phyloP scores from a whole-genome alignment of 2,329 filamentous ascomycete genomes.

The Fulvia fulva region DNA sequence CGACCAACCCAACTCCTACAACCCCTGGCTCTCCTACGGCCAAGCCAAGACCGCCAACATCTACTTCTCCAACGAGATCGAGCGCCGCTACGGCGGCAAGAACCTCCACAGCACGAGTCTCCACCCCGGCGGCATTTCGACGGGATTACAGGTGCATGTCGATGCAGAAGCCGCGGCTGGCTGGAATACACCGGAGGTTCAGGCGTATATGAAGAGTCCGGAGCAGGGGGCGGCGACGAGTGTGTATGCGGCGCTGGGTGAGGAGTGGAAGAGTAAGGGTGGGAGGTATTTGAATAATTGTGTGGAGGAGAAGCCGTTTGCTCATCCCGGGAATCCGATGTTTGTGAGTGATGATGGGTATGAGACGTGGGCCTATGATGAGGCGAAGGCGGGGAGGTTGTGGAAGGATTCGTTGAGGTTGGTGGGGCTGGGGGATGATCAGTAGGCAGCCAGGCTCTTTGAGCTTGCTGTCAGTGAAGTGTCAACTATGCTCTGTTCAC shows the following conservation, averaged over 20 bases:
- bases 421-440: constrained; percentile 12
- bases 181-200: background rate
- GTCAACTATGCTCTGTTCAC: too few species aligned
- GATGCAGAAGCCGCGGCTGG: constrained; percentile 11
- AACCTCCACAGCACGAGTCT: constrained; percentile 42
- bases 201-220: constrained; percentile 20
- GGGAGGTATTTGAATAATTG: constrained; percentile 42
- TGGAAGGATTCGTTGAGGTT: constrained; percentile 34
- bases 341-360: constrained; percentile 32
- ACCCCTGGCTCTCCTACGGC: constrained; percentile 17
- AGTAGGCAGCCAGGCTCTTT: background rate
- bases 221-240: constrained; percentile 48
- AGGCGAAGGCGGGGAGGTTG: constrained; percentile 37
- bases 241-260: constrained; percentile 41
- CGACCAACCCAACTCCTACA: constrained; percentile 25
- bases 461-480: too few species aligned
- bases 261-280: constrained; percentile 25
- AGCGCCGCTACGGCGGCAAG: constrained; percentile 44
- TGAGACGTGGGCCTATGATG: constrained; percentile 36
- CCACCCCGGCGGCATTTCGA: constrained; percentile 46
- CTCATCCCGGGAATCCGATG: constrained; percentile 17
- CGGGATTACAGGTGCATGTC: constrained; percentile 14
- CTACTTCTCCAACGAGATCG: constrained; percentile 51
- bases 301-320: constrained; percentile 32
- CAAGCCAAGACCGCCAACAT: constrained; percentile 36